Base-by-base conservation (phyloP, 805 yeast genomes). In the Ogataea paradorogensis region DNA sequence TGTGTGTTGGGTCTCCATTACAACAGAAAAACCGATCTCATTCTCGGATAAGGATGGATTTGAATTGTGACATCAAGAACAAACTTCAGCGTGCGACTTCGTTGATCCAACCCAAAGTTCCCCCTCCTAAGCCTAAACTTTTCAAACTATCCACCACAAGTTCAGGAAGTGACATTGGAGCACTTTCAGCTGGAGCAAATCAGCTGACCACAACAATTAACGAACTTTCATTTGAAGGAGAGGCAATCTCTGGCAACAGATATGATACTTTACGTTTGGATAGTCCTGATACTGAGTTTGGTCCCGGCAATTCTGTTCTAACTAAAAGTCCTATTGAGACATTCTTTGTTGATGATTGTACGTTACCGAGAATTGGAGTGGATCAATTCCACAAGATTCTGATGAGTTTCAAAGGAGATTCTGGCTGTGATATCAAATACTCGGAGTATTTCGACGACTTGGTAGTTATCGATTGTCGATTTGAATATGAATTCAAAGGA, bases 401-500 rank as follows among this genome's bases (percentile, higher is more conserved):
- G 10, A 42, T 46, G 48, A 74, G 56, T 64, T 70, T 65, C 39
- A 66, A 58, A 48, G 54, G 52, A 36, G 26, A 52, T 69, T 9
- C 54, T 55, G 20, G 67, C 66, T 30, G 41, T 9, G n/a, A 23
- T 2, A 46, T 38, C 15, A 53, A 62, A 11, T 66, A 67, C 50
- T 48, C 61, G 11, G 61, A 70, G 15, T 65, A 65, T 35, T 88
- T 80, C 53, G 78, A 78, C 45, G 75, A 76, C 24, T 64, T 74
- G 28, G 51, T 75, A 7, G 67, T 93, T 13, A 69, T 93, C 8
- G 99, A 93, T 64, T 89, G 98, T 58, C 76, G 99, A 38, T 93
- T 93, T 58, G 87, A 82, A 52, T 91, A 91, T 66, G 99, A 93
- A 63, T 93, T 69, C 61, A 70, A 76, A 28, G 98, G 98, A 23